phyloP scores from a whole-genome alignment of 2,329 filamentous ascomycete genomes.

The Penicillium sp. region DNA sequence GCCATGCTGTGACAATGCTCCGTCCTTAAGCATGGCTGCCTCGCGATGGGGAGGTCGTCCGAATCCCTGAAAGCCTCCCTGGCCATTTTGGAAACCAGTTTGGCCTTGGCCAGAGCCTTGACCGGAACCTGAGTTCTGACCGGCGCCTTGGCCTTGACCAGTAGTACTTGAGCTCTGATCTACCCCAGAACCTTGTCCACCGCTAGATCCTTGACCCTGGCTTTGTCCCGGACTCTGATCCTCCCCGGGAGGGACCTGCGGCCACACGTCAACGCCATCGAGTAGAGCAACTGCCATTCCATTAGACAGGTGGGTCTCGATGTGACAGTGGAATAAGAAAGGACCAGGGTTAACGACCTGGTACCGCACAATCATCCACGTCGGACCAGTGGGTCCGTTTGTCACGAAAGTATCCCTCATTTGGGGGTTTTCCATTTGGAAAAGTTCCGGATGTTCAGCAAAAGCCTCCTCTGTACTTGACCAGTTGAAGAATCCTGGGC shows the following conservation, averaged over 20 bases:
- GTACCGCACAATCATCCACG: conserved; percentile 45
- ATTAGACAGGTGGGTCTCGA: conserved; percentile 44
- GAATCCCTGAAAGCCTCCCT: no score
- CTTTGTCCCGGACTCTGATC: conserved; percentile 8
- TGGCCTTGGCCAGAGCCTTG: no score
- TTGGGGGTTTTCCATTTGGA: conserved; percentile 43
- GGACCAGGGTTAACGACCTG: conserved; percentile 44
- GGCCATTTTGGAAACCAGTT: no score
- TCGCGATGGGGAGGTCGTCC: no score
- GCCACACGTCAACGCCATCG: conserved; percentile 47
- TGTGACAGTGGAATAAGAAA: conserved; percentile 49
- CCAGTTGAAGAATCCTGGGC: conserved; percentile 38
- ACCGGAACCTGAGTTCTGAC: no score
- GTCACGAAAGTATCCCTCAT: conserved; percentile 41
- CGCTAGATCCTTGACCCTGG: neutral
- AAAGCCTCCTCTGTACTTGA: conserved; percentile 39
- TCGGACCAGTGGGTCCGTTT: conserved; percentile 20
- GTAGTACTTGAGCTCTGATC: no score
- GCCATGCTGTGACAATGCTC: no score
- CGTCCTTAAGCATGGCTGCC: no score
- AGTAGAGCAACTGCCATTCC: conserved; percentile 47
- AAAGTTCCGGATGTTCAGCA: conserved; percentile 36
- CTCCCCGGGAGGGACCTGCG: conserved; percentile 27
- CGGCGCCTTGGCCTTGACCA: no score
- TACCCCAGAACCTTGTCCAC: no score